A percentile compares a stretch with the other conserved stretches of the same genome.
phyloP scores from a whole-genome alignment of 2,329 filamentous ascomycete genomes.

The Colletotrichum destructivum region DNA sequence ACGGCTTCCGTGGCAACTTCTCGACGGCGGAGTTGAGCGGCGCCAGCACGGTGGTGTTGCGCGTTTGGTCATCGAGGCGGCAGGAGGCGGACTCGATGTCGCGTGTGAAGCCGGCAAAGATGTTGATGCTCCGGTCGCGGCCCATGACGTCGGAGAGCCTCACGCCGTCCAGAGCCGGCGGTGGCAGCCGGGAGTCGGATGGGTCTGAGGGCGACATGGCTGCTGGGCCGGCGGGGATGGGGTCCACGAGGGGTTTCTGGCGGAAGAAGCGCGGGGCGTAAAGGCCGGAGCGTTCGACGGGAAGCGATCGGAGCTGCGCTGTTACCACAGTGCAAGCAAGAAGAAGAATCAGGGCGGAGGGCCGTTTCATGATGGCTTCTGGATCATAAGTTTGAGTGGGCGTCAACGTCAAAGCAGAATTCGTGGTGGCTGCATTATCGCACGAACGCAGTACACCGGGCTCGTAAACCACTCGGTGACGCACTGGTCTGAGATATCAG shows the following conservation, averaged over 20 bases:
- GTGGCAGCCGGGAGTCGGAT: constrained; percentile 48
- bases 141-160: constrained; percentile 89
- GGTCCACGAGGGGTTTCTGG: constrained; percentile 41
- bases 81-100: constrained; percentile 78
- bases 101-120: constrained; percentile 86
- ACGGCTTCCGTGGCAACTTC: constrained; percentile 85
- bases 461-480: constrained; percentile 3
- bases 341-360: constrained; percentile 33
- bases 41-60: constrained; percentile 88
- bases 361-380: constrained; percentile 37
- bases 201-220: constrained; percentile 46
- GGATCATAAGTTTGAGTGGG: background rate
- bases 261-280: constrained; percentile 32
- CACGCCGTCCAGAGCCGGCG: constrained; percentile 63
- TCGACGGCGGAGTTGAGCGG: constrained; percentile 89
- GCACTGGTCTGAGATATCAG: constrained; percentile 8
- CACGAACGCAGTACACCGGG: constrained; percentile 17
- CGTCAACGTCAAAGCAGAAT: constrained; percentile 11
- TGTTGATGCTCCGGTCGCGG: constrained; percentile 82
- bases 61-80: constrained; percentile 76
- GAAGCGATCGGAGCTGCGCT: constrained; percentile 30
- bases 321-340: constrained; percentile 33
- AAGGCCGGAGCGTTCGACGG: constrained; percentile 35
- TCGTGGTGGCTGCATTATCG: background rate
- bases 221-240: constrained; percentile 44